Percentiles rank a stretch among this genome's conserved stretches.
Evolutionary conservation across 2,329 filamentous ascomycete genomes (phyloP).

Genomic region (Fusarium chaquense): DNA sequence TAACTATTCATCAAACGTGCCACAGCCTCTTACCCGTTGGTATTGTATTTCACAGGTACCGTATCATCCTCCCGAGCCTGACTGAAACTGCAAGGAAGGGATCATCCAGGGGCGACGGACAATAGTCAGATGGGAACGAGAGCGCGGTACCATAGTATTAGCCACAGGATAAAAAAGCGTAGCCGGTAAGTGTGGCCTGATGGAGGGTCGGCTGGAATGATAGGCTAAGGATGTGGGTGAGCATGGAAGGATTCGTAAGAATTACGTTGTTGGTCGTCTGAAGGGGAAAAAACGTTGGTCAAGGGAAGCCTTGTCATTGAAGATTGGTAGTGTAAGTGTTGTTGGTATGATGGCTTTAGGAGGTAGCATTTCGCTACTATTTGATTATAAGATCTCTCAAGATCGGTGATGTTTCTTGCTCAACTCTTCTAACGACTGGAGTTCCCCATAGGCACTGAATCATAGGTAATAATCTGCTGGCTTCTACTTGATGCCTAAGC

Average conservation of each 20-base stretch:
- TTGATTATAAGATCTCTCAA: neutral
- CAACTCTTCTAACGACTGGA: neutral
- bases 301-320: neutral
- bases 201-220: conserved; percentile 14
- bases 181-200: conserved; percentile 12
- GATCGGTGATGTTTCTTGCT: neutral
- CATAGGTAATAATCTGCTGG: neutral
- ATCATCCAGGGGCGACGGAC: neutral
- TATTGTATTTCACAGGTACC: conserved; percentile 15
- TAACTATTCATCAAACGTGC: neutral
- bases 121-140: conserved; percentile 6
- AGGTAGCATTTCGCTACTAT: neutral
- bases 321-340: neutral
- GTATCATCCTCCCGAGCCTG: neutral
- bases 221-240: conserved; percentile 4
- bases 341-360: neutral
- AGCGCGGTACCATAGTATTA: neutral
- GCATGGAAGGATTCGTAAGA: neutral
- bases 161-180: conserved; percentile 4
- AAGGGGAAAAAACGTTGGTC: neutral
- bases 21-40: conserved; percentile 7
- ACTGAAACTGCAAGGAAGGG: conserved; percentile 16
- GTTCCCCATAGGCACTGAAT: neutral
- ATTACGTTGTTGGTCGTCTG: conserved; percentile 3
- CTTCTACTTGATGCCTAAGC: neutral